Evolutionary conservation across 805 yeast species (phyloP), one percentile per base, ranked within the genome.

Genomic region (Sungouiozyma ichnusensis): DNA sequence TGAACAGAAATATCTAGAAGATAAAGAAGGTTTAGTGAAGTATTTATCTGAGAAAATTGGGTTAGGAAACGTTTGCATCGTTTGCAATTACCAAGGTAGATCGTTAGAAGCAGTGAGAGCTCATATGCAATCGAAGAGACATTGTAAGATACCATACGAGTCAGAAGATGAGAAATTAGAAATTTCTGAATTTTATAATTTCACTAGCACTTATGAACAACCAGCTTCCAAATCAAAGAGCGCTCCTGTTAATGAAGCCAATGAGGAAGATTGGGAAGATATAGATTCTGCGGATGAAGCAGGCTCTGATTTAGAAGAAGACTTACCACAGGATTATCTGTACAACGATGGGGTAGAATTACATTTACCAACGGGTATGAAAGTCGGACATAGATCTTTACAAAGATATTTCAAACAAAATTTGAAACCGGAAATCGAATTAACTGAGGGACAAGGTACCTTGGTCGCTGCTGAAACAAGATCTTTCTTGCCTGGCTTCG

Each of bases 1-100:
- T 1, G 98, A 92, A 61, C 73, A 68, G 47, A 73, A 72, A 41
- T 92, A 74, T 57, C 69, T 92, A 37, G 71, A 66, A 1, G 85
- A 90, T 55, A 72, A 73, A 48, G 72, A 65, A 32, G 97, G 98
- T 0, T 69, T 92, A 32, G 68, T 92, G 13, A 59, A 64, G 11
- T 92, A 92, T 55, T 66, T 92, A 50, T 81, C 87, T 16, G 97
- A 92, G 60, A 92, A 92, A 63, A 77, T 92, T 45, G 92, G 95
- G 16, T 73, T 85, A 40, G 98, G 98, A 40, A 87, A 87, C 53
- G 74, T 88, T 47, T 92, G 98, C 62, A 67, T 92, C 43, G 75
- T 73, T 27, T 92, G 98, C 61, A 69, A 74, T 36, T 90, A 76
- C 58, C 95, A 88, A 66, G 97, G 97, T 19, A 74, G 78, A 54